Evolutionary conservation across 768 basidiomycete genomes (phyloP).

Genomic region (Naganishia friedmannii): DNA sequence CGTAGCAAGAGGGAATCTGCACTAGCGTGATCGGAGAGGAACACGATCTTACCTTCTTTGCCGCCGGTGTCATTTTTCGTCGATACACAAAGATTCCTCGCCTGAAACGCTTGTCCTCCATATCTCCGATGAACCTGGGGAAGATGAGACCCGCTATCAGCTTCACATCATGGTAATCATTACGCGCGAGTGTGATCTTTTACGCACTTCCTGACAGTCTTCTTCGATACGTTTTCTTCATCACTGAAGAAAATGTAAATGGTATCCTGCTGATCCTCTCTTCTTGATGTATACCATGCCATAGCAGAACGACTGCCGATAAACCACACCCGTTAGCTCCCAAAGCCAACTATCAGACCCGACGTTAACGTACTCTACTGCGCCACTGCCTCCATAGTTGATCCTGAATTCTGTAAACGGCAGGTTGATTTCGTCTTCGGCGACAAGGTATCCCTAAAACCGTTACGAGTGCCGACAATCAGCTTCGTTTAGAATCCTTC

Average conservation of each 20-base stretch:
- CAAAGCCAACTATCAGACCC: not conserved
- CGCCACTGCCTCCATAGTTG: slow-evolving; percentile 67
- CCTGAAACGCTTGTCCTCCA: slow-evolving; percentile 86
- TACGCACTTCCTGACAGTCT: slow-evolving; percentile 93
- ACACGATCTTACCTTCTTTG: slow-evolving; percentile 69
- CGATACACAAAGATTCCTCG: slow-evolving; percentile 93
- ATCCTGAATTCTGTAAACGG: slow-evolving; percentile 73
- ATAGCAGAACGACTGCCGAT: slow-evolving; percentile 72
- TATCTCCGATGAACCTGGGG: slow-evolving; percentile 73
- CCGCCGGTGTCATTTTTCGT: slow-evolving; percentile 93
- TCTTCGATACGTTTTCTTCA: slow-evolving; percentile 90
- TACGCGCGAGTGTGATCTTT: not conserved
- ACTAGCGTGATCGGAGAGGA: not conserved
- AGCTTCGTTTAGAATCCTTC: not conserved
- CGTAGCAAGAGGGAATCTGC: not conserved
- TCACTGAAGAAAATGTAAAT: slow-evolving; percentile 96
- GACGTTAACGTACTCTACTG: slow-evolving; percentile 70
- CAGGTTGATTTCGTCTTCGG: slow-evolving; percentile 90
- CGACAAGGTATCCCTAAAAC: slow-evolving; percentile 80
- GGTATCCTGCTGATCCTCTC: slow-evolving; percentile 60
- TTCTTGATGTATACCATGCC: slow-evolving; percentile 71
- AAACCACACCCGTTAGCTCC: not conserved
- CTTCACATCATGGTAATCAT: not conserved
- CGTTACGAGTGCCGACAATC: too few relatives aligned
- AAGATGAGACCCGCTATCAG: slow-evolving; percentile 1